These are phyloP conservation scores for Colletotrichum sp. DNA, from an alignment of 2,329 filamentous ascomycete genomes.

Conservation along the genomic window DNA sequence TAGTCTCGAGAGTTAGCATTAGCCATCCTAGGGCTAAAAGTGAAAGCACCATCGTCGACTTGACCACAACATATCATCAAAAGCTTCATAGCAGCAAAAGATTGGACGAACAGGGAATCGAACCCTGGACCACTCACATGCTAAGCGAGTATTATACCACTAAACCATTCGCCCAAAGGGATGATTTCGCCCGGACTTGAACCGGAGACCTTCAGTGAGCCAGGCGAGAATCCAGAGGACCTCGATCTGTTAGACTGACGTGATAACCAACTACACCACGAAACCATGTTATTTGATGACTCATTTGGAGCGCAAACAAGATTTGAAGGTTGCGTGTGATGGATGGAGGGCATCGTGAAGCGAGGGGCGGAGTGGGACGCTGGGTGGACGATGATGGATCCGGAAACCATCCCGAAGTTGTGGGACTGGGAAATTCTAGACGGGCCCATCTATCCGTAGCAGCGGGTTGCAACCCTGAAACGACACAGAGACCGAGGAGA, in stretches of 20 bases:
- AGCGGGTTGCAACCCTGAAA: background rate
- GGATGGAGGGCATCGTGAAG: constrained; percentile 1
- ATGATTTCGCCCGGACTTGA: constrained; percentile 21
- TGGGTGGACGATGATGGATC: background rate
- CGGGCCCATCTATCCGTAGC: background rate
- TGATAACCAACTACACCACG: constrained; percentile 51
- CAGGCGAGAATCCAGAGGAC: background rate
- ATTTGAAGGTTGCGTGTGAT: background rate
- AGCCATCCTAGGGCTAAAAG: background rate
- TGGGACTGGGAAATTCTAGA: background rate
- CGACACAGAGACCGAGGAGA: background rate
- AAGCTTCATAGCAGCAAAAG: background rate
- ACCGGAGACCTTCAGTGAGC: constrained; percentile 22
- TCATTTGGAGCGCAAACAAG: accelerated
- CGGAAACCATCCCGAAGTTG: background rate
- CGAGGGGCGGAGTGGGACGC: background rate
- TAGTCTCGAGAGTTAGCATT: background rate
- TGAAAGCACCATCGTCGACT: background rate
- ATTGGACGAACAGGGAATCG: constrained; percentile 18
- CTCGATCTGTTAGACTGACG: constrained; percentile 47
- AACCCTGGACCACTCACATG: constrained; percentile 19
- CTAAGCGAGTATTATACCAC: constrained; percentile 21
- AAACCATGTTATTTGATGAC: constrained; percentile 14
- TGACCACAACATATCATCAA: background rate
- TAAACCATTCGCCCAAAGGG: constrained; percentile 5